A percentile compares a stretch with the other conserved stretches of the same genome.
These are phyloP conservation scores for Berkeleyomyces basicola DNA, from an alignment of 2,329 filamentous ascomycete genomes.

Conservation along the genomic window DNA sequence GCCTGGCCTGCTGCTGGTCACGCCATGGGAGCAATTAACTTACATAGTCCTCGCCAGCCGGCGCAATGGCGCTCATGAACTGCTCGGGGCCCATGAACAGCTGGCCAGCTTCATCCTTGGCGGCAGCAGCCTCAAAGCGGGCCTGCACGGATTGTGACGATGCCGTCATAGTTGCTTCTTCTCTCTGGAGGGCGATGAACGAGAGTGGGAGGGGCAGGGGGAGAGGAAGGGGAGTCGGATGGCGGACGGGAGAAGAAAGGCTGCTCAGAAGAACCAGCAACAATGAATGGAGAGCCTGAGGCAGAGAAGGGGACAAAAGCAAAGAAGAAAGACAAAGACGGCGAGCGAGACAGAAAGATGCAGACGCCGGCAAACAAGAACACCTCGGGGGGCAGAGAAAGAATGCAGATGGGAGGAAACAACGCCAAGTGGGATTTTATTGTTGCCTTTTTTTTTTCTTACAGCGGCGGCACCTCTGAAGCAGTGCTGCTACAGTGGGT, in stretches of 20 bases:
- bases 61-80: constrained; percentile 83
- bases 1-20: neutral
- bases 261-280: neutral
- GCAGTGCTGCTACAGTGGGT: no score
- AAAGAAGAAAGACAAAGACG: neutral
- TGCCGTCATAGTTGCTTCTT: constrained; percentile 3
- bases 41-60: constrained; percentile 78
- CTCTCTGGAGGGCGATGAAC: neutral
- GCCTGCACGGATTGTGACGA: constrained; percentile 28
- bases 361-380: constrained; percentile 5
- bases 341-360: neutral
- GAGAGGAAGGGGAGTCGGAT: neutral
- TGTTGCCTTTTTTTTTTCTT: neutral
- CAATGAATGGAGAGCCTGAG: neutral
- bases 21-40: constrained; percentile 25
- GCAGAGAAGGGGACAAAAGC: neutral
- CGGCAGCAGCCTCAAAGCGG: constrained; percentile 60
- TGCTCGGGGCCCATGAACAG: constrained; percentile 67
- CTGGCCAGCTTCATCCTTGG: constrained; percentile 62
- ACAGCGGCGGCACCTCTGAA: neutral
- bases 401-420: constrained; percentile 4
- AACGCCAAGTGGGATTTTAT: neutral
- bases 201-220: neutral
- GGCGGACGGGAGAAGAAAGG: neutral
- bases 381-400: neutral